Evolutionary conservation across 2,329 filamentous ascomycete genomes (phyloP).

Genomic region (Ceratocystis huliohia): DNA sequence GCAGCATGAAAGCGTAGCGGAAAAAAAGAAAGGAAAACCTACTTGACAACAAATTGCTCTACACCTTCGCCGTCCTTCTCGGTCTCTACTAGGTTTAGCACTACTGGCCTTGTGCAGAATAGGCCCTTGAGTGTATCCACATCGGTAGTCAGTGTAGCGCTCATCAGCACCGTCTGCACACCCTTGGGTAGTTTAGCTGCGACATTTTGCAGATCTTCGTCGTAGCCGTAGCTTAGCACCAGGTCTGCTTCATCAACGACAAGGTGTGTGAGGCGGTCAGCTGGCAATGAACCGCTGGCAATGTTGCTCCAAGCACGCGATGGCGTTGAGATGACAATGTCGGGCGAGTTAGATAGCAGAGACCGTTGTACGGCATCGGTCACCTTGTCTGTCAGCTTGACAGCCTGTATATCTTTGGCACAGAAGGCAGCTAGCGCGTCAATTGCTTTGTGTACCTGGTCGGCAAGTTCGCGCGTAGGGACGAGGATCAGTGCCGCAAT

Average conservation of each 20-base stretch:
- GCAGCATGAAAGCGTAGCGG: background rate
- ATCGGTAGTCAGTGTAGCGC: slow-evolving; percentile 79
- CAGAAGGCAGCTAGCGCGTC: slow-evolving; percentile 70
- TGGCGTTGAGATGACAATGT: slow-evolving; percentile 84
- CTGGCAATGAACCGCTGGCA: slow-evolving; percentile 47
- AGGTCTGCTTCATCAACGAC: slow-evolving; percentile 93
- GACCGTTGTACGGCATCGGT: slow-evolving; percentile 80
- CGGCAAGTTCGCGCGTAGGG: slow-evolving; percentile 84
- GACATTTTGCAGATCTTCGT: slow-evolving; percentile 74
- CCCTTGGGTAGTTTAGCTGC: slow-evolving; percentile 67
- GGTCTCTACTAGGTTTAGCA: slow-evolving; percentile 66
- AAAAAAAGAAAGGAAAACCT: background rate
- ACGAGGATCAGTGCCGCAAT: slow-evolving; percentile 80
- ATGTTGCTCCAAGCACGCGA: slow-evolving; percentile 70
- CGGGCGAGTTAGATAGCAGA: slow-evolving; percentile 70
- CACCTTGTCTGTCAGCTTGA: slow-evolving; percentile 83
- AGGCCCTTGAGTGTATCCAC: slow-evolving; percentile 73
- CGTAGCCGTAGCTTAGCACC: slow-evolving; percentile 85
- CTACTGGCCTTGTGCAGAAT: slow-evolving; percentile 68
- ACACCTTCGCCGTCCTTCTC: slow-evolving; percentile 65
- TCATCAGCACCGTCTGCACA: slow-evolving; percentile 85
- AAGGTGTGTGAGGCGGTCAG: slow-evolving; percentile 60
- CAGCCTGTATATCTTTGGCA: slow-evolving; percentile 64
- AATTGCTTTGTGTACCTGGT: slow-evolving; percentile 73
- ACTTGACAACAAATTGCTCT: slow-evolving; percentile 78